Conservation (phyloP, 148 eudicot genomes). For the Rhododendron molle region DNA sequence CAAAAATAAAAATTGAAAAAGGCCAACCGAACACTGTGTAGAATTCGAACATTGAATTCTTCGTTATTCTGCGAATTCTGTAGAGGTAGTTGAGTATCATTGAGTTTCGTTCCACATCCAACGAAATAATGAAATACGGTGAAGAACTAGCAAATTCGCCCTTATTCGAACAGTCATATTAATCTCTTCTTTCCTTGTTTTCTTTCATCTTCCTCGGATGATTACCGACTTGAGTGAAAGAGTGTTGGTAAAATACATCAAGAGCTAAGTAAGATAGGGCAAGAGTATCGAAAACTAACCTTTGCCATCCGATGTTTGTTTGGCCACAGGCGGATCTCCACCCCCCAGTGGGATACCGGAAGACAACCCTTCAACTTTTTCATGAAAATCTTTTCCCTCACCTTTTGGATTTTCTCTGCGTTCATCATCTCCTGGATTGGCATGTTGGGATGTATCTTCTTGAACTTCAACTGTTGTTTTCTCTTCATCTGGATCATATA, state of each 20-base stretch:
- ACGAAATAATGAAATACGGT: not conserved
- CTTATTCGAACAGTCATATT: not conserved
- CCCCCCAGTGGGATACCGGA: not conserved
- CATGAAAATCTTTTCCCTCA: conserved; percentile 18
- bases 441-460: conserved; percentile 2
- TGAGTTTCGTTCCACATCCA: not conserved
- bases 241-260: not conserved
- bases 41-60: not conserved
- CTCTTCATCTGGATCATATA: conserved; percentile 24
- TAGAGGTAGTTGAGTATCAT: not conserved
- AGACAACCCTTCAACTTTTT: conserved; percentile 7
- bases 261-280: not conserved
- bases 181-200: not conserved
- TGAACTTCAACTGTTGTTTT: conserved; percentile 5
- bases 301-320: not conserved
- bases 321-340: not conserved
- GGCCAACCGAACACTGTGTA: too few species aligned
- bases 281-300: conserved; percentile 14
- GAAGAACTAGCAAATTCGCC: not conserved
- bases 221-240: not conserved
- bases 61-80: not conserved
- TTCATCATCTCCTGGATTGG: not conserved
- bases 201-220: not conserved
- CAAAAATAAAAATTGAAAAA: too few species aligned
- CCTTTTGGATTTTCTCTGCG: conserved; percentile 19